Conservation (phyloP, 352 stramenopile genomes). For the Globisporangium barbulae region DNA sequence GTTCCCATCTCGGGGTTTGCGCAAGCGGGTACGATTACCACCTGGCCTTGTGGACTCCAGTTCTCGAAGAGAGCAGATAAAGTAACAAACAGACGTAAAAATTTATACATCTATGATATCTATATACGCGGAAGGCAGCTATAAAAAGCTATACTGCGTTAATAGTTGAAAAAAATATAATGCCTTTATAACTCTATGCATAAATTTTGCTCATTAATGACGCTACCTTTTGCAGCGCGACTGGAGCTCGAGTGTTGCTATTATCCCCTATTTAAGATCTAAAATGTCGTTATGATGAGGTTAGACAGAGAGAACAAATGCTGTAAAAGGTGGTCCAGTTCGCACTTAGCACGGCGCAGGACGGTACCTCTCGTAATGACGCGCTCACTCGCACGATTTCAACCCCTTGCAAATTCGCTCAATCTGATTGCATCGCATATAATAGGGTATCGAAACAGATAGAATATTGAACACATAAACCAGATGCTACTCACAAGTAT, state of each 20-base stretch:
- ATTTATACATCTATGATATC: background rate
- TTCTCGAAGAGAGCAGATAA: background rate
- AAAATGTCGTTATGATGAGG: background rate
- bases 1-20: conserved; percentile 11
- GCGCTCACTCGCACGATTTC: background rate
- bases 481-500: background rate
- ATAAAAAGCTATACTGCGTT: no score
- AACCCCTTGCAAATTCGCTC: background rate
- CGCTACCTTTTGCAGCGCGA: no score
- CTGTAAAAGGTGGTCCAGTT: background rate
- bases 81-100: background rate
- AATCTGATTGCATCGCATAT: background rate
- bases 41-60: background rate
- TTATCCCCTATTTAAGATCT: background rate
- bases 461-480: background rate
- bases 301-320: background rate
- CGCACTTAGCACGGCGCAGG: background rate
- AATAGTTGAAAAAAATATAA: no score
- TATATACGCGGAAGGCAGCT: no score
- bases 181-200: background rate
- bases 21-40: background rate
- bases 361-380: background rate
- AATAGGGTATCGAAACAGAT: background rate
- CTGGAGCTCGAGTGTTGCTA: background rate
- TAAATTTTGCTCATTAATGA: no score